phyloP scores from a whole-genome alignment of 2,329 filamentous ascomycete genomes.

The Paraphoma chrysanthemicola region DNA sequence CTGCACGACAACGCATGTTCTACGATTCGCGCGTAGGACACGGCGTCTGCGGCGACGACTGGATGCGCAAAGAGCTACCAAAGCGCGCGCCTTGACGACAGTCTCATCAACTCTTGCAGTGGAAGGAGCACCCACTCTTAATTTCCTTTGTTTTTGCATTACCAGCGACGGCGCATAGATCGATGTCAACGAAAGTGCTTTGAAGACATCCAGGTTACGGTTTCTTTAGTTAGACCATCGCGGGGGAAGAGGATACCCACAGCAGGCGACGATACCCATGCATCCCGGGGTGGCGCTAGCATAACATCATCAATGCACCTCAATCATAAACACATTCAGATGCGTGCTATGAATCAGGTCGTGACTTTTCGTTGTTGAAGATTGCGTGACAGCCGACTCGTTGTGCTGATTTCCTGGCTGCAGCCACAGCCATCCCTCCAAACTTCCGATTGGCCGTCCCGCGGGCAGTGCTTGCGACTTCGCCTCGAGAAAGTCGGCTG shows the following conservation, averaged over 20 bases:
- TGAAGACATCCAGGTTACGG: constrained; percentile 7
- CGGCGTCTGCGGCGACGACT: constrained; percentile 29
- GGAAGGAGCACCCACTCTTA: too few species aligned
- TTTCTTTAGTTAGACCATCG: constrained; percentile 12
- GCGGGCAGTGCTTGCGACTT: neutral
- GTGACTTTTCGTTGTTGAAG: neutral
- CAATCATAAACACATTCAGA: neutral
- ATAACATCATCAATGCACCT: constrained; percentile 1
- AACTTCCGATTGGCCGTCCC: constrained; percentile 3
- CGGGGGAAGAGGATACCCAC: neutral
- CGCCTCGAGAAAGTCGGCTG: constrained; percentile 10
- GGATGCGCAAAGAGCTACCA: constrained; percentile 29
- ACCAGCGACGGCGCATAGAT: neutral
- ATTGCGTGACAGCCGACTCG: neutral
- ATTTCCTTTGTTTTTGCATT: constrained; percentile 5
- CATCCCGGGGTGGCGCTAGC: neutral
- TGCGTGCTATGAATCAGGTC: neutral
- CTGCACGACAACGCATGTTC: constrained; percentile 20
- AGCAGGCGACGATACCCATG: neutral
- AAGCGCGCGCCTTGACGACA: constrained; percentile 6
- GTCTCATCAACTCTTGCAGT: neutral
- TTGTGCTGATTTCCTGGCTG: neutral
- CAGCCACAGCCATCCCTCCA: neutral
- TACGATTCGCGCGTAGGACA: constrained; percentile 26
- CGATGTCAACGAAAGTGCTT: constrained; percentile 9